Conservation (phyloP, 1,284 basidiomycete genomes). For the Marasmius tenuissimus region DNA sequence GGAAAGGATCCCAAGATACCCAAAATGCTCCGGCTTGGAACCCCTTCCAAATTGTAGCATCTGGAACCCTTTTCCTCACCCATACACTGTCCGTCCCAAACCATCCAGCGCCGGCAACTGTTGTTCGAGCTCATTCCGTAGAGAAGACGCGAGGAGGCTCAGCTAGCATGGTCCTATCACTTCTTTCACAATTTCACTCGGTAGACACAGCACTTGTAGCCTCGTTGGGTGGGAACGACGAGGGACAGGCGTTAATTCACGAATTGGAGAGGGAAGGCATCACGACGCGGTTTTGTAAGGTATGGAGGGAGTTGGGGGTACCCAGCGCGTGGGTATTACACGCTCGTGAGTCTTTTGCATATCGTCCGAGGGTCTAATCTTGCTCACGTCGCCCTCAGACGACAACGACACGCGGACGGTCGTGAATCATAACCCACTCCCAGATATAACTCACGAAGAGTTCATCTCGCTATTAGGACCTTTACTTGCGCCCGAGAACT, state of each 20-base stretch:
- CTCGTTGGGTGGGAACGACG: slow-evolving; percentile 68
- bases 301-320: slow-evolving; percentile 68
- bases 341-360: slow-evolving; percentile 45
- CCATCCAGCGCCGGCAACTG: slow-evolving; percentile 58
- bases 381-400: slow-evolving; percentile 32
- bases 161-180: slow-evolving; percentile 66
- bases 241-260: slow-evolving; percentile 58
- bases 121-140: slow-evolving; percentile 69
- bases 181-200: slow-evolving; percentile 67
- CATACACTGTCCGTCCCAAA: slow-evolving; percentile 62
- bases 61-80: slow-evolving; percentile 76
- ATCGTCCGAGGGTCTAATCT: neutral
- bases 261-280: slow-evolving; percentile 70
- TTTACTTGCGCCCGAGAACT: slow-evolving; percentile 76
- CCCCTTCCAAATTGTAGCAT: slow-evolving; percentile 71
- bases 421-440: slow-evolving; percentile 82
- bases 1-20: slow-evolving; percentile 10
- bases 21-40: slow-evolving; percentile 16
- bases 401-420: slow-evolving; percentile 65
- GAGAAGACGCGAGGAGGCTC: slow-evolving; percentile 66
- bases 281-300: slow-evolving; percentile 69
- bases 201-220: slow-evolving; percentile 73
- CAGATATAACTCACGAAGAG: slow-evolving; percentile 81
- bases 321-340: slow-evolving; percentile 81
- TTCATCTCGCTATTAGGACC: slow-evolving; percentile 77